These are phyloP conservation scores for Mycena olivaceomarginata DNA, from an alignment of 768 basidiomycete genomes.

Conservation along the genomic window DNA sequence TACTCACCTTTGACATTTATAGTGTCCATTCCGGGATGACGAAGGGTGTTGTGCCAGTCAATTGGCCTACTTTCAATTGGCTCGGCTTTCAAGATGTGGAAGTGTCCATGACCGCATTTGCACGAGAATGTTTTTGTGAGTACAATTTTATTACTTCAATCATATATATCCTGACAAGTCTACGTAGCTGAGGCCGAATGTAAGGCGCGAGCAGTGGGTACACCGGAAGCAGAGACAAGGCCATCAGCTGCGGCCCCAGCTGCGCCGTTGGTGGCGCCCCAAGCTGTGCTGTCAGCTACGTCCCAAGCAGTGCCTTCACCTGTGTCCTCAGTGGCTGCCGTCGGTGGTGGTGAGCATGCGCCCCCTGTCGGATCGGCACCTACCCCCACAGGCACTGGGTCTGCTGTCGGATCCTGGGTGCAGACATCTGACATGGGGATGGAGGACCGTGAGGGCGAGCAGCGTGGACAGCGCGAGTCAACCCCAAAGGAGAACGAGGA, in stretches of 20 bases:
- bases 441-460: neutral
- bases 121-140: slow-evolving; percentile 21
- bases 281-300: no score
- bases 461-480: neutral
- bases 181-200: slow-evolving; percentile 21
- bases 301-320: no score
- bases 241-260: neutral
- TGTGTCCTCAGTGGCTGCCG: no score
- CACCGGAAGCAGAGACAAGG: neutral
- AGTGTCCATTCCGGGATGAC: slow-evolving; percentile 27
- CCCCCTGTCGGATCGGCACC: no score
- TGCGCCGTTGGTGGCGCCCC: no score
- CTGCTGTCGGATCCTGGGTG: no score
- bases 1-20: neutral
- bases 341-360: no score
- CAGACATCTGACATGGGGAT: no score
- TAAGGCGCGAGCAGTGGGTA: neutral
- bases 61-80: slow-evolving; percentile 7
- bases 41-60: neutral
- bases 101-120: slow-evolving; percentile 4
- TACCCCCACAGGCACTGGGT: no score
- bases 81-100: neutral
- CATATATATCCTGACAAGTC: neutral
- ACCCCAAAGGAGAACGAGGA: no score
- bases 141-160: neutral